These are phyloP conservation scores for Neurospora sp. DNA, from an alignment of 495 filamentous ascomycete genomes.

Conservation along the genomic window DNA sequence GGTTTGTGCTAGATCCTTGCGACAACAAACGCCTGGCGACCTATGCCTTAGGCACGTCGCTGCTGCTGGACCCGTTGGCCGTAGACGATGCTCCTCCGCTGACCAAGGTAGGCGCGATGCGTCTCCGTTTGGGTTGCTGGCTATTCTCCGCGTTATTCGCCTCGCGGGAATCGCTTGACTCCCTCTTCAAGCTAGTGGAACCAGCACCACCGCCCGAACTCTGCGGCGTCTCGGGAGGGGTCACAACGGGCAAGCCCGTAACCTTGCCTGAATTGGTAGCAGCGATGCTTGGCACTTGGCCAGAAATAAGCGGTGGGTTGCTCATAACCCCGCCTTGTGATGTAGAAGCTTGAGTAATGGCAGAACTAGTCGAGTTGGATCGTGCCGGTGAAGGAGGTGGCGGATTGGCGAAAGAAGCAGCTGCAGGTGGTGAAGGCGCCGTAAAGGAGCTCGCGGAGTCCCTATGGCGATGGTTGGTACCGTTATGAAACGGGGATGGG, in stretches of 20 bases:
- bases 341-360: constrained; percentile 48
- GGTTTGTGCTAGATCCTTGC: neutral
- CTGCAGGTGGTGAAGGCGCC: constrained; percentile 46
- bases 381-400: constrained; percentile 68
- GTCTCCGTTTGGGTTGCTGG: constrained; percentile 53
- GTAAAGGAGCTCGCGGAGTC: constrained; percentile 39
- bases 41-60: constrained; percentile 13
- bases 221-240: constrained; percentile 72
- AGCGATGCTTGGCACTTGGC: constrained; percentile 63
- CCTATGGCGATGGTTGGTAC: constrained; percentile 36
- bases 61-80: neutral
- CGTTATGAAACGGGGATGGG: constrained; percentile 45
- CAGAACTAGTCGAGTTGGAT: constrained; percentile 80
- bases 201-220: constrained; percentile 31
- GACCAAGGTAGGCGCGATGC: constrained; percentile 68
- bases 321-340: constrained; percentile 38
- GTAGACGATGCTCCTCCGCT: constrained; percentile 4
- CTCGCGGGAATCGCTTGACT: constrained; percentile 39
- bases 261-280: constrained; percentile 55
- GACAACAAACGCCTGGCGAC: neutral
- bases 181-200: constrained; percentile 48
- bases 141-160: constrained; percentile 31
- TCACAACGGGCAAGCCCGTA: constrained; percentile 49
- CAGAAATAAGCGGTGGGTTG: constrained; percentile 68
- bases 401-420: constrained; percentile 34